These are phyloP conservation scores for Xylaria intraflava DNA, from an alignment of 495 filamentous ascomycete genomes.

Conservation along the genomic window DNA sequence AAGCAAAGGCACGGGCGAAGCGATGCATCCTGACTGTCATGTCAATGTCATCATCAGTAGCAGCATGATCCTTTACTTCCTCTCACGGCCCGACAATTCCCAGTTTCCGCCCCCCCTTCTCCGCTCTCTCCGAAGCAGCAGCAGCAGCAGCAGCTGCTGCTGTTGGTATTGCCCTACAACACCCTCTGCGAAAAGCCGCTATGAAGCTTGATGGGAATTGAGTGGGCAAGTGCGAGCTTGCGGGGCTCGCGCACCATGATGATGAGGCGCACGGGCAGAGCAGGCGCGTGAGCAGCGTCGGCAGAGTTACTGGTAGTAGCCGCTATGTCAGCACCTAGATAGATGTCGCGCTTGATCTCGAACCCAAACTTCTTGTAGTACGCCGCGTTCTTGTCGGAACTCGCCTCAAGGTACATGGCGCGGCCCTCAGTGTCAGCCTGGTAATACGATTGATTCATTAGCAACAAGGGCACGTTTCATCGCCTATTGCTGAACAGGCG, in stretches of 20 bases:
- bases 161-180: neutral
- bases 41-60: constrained; percentile 12
- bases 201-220: constrained; percentile 31
- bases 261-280: constrained; percentile 54
- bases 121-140: constrained; percentile 4
- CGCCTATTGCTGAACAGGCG: too few species aligned
- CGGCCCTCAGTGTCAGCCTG: constrained; percentile 60
- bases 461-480: neutral
- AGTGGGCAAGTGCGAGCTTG: constrained; percentile 24
- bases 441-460: neutral
- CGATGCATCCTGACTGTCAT: constrained; percentile 6
- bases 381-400: constrained; percentile 54
- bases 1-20: neutral
- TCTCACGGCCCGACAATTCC: neutral
- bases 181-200: constrained; percentile 16
- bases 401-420: constrained; percentile 69
- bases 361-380: constrained; percentile 72
- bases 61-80: constrained; percentile 13
- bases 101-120: neutral
- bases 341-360: constrained; percentile 49
- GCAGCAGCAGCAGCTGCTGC: too few species aligned
- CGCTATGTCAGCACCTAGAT: constrained; percentile 37
- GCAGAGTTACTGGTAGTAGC: constrained; percentile 15
- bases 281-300: neutral
- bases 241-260: constrained; percentile 71